These are phyloP conservation scores for Acidiella bohemica DNA, from an alignment of 495 filamentous ascomycete genomes.

Conservation along the genomic window DNA sequence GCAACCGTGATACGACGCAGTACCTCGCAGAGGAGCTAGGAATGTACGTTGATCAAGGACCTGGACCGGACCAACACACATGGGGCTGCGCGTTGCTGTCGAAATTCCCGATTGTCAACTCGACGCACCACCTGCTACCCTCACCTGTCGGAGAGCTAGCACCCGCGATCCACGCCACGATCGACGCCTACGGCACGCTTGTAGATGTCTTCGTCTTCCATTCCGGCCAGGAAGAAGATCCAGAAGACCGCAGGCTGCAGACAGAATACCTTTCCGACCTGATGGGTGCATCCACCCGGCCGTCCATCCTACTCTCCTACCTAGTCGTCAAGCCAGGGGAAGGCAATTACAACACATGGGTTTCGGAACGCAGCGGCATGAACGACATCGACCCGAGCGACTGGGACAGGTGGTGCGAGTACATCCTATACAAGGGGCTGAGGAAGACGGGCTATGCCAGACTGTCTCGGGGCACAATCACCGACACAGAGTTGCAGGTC, in stretches of 20 bases:
- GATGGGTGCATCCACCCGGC: conserved; percentile 72
- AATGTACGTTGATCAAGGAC: conserved; percentile 97
- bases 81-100: conserved; percentile 90
- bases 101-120: conserved; percentile 96
- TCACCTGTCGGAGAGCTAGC: conserved; percentile 89
- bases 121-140: conserved; percentile 87
- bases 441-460: conserved; percentile 80
- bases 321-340: conserved; percentile 79
- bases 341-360: conserved; percentile 96
- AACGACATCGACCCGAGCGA: conserved; percentile 86
- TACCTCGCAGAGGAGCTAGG: conserved; percentile 90
- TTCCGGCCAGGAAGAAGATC: conserved; percentile 96
- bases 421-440: conserved; percentile 87
- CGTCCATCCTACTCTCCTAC: conserved; percentile 77
- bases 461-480: conserved; percentile 79
- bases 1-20: conserved; percentile 92
- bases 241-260: conserved; percentile 83
- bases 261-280: conserved; percentile 72
- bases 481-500: conserved; percentile 94
- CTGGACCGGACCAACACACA: conserved; percentile 97
- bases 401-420: conserved; percentile 99
- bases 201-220: conserved; percentile 97
- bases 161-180: conserved; percentile 87
- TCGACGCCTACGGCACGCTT: conserved; percentile 80
- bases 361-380: conserved; percentile 78